phyloP scores from a whole-genome alignment of 179 eudicot species.

The Corrigiola litoralis region DNA sequence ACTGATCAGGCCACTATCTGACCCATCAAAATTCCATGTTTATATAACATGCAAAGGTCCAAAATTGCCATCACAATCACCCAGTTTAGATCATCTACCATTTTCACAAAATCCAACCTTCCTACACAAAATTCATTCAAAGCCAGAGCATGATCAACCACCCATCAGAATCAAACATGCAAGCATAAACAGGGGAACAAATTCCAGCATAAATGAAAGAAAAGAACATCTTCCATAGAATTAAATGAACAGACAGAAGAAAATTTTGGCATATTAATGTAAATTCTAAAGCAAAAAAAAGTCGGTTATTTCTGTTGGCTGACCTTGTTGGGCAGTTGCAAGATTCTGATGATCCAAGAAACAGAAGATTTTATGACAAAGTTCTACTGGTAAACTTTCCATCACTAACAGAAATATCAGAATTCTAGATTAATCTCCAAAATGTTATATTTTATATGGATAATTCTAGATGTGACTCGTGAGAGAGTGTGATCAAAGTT shows the following conservation, averaged over 20 bases:
- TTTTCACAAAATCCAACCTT: conserved; percentile 3
- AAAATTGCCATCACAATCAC: background rate
- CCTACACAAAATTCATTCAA: background rate
- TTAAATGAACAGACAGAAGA: no score
- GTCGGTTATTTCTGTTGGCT: background rate
- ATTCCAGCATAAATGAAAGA: no score
- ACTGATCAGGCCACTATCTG: background rate
- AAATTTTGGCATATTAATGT: background rate
- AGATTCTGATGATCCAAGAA: conserved; percentile 73
- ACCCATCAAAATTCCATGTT: no score
- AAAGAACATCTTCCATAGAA: no score
- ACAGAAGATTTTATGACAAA: conserved; percentile 58
- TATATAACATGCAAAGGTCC: no score
- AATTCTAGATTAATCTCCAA: background rate
- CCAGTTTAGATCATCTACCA: conserved; percentile 15
- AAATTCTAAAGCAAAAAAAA: background rate
- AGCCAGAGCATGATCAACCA: background rate
- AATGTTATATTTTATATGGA: background rate
- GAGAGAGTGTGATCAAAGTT: no score
- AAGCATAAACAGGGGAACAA: no score
- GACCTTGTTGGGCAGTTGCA: conserved; percentile 68
- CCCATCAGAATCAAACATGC: no score
- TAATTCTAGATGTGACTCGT: no score
- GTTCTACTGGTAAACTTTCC: conserved; percentile 68
- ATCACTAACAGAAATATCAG: conserved; percentile 13